phyloP scores from a whole-genome alignment of 225 moss, liverwort and hornwort species.

The Anthoceros angustus region DNA sequence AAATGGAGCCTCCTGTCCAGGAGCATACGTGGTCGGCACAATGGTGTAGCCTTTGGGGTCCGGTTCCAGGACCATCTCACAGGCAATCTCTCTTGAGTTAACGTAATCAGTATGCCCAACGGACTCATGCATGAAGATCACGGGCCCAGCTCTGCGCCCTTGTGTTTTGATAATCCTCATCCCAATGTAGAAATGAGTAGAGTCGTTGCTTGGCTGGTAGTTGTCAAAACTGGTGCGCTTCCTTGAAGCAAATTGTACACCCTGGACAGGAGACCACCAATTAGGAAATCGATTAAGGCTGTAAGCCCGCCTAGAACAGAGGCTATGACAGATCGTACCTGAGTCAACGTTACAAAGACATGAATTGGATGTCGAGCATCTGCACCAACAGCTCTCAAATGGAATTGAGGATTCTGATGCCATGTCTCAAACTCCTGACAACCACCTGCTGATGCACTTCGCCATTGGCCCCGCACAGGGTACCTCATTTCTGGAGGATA shows the following conservation, averaged over 20 bases:
- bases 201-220: slow-evolving; percentile 66
- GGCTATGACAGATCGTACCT: slow-evolving; percentile 26
- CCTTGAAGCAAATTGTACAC: slow-evolving; percentile 75
- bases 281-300: background rate
- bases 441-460: slow-evolving; percentile 83
- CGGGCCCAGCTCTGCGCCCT: slow-evolving; percentile 72
- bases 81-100: slow-evolving; percentile 82
- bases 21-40: slow-evolving; percentile 82
- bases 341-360: slow-evolving; percentile 96
- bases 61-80: slow-evolving; percentile 92
- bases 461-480: slow-evolving; percentile 93
- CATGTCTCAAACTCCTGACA: slow-evolving; percentile 97
- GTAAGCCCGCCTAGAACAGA: background rate
- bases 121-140: slow-evolving; percentile 84
- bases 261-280: slow-evolving; percentile 22
- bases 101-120: slow-evolving; percentile 90
- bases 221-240: slow-evolving; percentile 65
- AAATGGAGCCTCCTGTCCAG: slow-evolving; percentile 93
- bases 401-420: slow-evolving; percentile 95
- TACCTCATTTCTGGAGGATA: slow-evolving; percentile 98
- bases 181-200: slow-evolving; percentile 74
- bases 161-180: slow-evolving; percentile 91
- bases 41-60: slow-evolving; percentile 98
- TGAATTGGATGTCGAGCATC: slow-evolving; percentile 89
- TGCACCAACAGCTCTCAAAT: slow-evolving; percentile 78